Percentiles rank a stretch among this genome's conserved stretches.
Conservation (phyloP, 345 rosid genomes). For the Rubroshorea leprosula region DNA sequence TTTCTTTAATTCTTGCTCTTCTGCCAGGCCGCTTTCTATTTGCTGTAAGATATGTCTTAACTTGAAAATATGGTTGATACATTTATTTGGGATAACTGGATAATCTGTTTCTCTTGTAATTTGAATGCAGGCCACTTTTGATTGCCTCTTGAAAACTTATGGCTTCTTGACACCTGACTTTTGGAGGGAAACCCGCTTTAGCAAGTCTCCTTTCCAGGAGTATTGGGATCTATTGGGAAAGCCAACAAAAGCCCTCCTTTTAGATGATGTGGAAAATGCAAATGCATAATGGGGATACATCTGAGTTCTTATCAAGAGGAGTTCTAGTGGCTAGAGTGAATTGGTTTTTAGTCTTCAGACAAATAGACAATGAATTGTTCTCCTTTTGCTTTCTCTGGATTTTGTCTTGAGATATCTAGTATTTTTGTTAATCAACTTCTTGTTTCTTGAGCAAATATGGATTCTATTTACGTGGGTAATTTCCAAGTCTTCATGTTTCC, state of each 20-base stretch:
- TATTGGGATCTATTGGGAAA: constrained; percentile 45
- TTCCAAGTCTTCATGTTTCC: neutral
- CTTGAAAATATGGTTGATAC: no score
- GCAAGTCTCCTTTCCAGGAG: constrained; percentile 57
- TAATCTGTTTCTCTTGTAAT: neutral
- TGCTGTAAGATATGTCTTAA: neutral
- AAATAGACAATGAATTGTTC: neutral
- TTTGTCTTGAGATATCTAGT: constrained; percentile 1
- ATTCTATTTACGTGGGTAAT: no score
- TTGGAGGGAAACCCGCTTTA: constrained; percentile 60
- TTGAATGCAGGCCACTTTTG: constrained; percentile 49
- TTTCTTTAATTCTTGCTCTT: neutral
- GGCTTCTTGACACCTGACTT: constrained; percentile 79
- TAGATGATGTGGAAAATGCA: constrained; percentile 14
- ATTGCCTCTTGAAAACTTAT: constrained; percentile 60
- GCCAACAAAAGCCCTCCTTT: constrained; percentile 26
- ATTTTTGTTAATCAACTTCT: neutral
- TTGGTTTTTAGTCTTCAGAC: neutral
- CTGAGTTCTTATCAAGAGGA: neutral
- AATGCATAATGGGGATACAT: neutral
- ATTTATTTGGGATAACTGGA: no score
- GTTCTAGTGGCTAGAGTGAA: neutral
- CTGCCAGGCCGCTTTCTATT: neutral
- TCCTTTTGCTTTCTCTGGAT: constrained; percentile 1
- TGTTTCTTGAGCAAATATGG: neutral